Conservation (phyloP, 1,284 basidiomycete species). For the Melampsora americana region DNA sequence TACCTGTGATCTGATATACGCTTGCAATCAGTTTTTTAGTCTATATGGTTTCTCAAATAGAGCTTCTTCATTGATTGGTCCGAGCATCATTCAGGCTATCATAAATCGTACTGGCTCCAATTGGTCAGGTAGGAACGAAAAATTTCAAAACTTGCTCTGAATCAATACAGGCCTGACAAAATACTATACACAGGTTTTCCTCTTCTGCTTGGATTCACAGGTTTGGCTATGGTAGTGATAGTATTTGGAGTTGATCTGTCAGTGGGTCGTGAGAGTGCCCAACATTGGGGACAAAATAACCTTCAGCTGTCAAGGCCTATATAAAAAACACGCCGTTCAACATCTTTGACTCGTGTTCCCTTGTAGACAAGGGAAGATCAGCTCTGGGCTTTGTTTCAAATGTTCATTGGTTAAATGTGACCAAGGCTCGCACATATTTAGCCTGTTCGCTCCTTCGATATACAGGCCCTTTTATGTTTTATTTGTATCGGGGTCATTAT, state of each 20-base stretch:
- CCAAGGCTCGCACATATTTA: too few species aligned
- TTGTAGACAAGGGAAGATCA: too few species aligned
- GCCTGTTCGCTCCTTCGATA: too few species aligned
- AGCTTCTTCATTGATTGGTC: conserved; percentile 43
- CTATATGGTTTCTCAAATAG: conserved; percentile 43
- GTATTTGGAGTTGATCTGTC: conserved; percentile 9
- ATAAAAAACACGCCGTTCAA: too few species aligned
- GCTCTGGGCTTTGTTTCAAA: too few species aligned
- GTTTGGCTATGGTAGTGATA: conserved; percentile 6
- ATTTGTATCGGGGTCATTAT: too few species aligned
- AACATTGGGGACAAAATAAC: neutral
- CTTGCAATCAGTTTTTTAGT: conserved; percentile 35
- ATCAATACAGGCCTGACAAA: neutral
- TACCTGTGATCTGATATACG: neutral
- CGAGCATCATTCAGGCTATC: conserved; percentile 39
- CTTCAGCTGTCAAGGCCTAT: too few species aligned
- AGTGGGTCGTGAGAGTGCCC: conserved; percentile 14
- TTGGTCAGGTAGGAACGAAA: conserved; percentile 34
- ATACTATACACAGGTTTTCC: conserved; percentile 24
- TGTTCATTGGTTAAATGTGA: too few species aligned
- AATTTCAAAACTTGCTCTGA: neutral
- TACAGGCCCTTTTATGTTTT: too few species aligned
- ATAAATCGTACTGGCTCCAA: conserved; percentile 27
- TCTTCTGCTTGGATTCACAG: conserved; percentile 19
- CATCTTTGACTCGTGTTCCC: too few species aligned